These are phyloP conservation scores for Eucalyptus polybractea DNA, from an alignment of 345 rosid species.

Conservation along the genomic window DNA sequence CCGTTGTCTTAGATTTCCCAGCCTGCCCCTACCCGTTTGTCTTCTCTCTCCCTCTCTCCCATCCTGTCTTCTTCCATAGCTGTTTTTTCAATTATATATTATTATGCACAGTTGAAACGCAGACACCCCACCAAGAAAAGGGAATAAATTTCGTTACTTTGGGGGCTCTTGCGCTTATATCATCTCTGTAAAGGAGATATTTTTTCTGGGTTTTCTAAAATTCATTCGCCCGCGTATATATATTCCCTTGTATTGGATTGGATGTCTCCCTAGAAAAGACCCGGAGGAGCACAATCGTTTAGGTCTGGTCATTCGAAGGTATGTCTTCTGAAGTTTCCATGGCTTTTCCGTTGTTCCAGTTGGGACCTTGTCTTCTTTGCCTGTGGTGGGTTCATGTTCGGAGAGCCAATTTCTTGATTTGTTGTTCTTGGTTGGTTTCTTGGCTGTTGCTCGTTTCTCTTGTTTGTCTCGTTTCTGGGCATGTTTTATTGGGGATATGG, in stretches of 20 bases:
- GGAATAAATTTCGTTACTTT: not conserved
- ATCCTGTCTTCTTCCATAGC: not conserved
- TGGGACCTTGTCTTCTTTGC: not conserved
- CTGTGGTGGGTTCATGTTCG: not conserved
- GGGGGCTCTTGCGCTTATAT: not conserved
- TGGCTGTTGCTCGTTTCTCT: not conserved
- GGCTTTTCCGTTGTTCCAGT: not conserved
- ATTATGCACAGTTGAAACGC: not conserved
- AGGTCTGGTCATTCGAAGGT: not conserved
- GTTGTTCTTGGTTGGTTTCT: not conserved
- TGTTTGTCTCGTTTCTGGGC: not conserved
- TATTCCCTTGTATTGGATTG: not conserved
- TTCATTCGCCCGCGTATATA: not conserved
- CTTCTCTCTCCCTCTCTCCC: not conserved
- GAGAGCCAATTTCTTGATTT: slow-evolving; percentile 1
- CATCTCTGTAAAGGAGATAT: not conserved
- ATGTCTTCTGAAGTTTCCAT: not conserved
- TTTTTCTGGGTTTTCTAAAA: not conserved
- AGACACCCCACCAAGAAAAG: not conserved
- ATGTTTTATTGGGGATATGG: not conserved
- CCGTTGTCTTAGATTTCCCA: not conserved
- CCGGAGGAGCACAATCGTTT: not conserved
- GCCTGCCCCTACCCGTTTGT: not conserved
- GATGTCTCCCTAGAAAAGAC: not conserved
- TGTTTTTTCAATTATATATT: not conserved